Percentiles rank a stretch among this genome's conserved stretches.
Evolutionary conservation across 495 filamentous ascomycete genomes (phyloP).

Genomic region (Lophium mytilinum): DNA sequence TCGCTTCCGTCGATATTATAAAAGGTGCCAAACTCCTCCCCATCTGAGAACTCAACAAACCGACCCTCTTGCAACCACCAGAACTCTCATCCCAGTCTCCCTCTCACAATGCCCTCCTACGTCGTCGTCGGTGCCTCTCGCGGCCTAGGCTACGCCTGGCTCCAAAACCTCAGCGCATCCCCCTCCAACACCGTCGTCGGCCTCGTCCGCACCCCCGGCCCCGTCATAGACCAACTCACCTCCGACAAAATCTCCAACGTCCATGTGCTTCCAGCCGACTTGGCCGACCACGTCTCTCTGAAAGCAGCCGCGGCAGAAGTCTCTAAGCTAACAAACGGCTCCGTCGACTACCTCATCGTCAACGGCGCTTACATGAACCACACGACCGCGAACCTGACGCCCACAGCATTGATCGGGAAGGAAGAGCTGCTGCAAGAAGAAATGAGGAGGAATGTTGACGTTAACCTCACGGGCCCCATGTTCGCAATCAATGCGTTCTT

Average conservation of each 20-base stretch:
- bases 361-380: constrained; percentile 21
- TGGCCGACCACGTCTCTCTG: constrained; percentile 16
- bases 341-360: constrained; percentile 25
- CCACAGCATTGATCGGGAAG: constrained; percentile 7
- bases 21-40: too few relatives aligned
- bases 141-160: constrained; percentile 20
- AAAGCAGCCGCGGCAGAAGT: constrained; percentile 13
- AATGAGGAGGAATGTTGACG: constrained; percentile 7
- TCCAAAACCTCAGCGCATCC: constrained; percentile 10
- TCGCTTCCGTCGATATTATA: too few relatives aligned
- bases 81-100: too few relatives aligned
- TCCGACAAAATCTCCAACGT: constrained; percentile 23
- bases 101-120: constrained; percentile 11
- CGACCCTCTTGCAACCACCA: too few relatives aligned
- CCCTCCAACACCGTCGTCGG: constrained; percentile 12
- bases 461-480: constrained; percentile 21
- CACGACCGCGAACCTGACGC: background rate
- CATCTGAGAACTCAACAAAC: too few relatives aligned
- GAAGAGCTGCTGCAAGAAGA: constrained; percentile 13
- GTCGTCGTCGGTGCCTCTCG: constrained; percentile 17
- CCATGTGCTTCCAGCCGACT: constrained; percentile 21
- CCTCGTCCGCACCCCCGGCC: constrained; percentile 5
- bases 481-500: constrained; percentile 27
- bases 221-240: constrained; percentile 3
- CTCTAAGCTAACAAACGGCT: constrained; percentile 14